phyloP scores from a whole-genome alignment of 2,329 filamentous ascomycete species.

The Diaporthe sp. region DNA sequence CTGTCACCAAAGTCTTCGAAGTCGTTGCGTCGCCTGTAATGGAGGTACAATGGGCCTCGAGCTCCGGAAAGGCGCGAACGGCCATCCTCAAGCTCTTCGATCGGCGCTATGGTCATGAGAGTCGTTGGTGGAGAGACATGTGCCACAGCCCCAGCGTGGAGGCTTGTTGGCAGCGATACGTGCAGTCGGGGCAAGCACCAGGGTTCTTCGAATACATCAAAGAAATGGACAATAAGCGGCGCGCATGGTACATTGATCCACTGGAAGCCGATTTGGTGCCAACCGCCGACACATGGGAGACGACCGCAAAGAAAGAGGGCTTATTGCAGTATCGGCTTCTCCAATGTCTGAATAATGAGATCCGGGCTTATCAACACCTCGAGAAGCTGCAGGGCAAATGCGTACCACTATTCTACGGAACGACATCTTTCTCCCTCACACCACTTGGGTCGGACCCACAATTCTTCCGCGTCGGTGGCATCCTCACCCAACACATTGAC shows the following conservation, averaged over 20 bases:
- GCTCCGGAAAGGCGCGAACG: neutral
- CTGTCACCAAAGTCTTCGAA: slow-evolving; percentile 10
- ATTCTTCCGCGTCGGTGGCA: slow-evolving; percentile 1
- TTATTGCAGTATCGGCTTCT: neutral
- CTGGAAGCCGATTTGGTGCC: neutral
- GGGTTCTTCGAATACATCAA: neutral
- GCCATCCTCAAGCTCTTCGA: slow-evolving; percentile 21
- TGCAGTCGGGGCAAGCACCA: slow-evolving; percentile 13
- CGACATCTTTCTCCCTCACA: slow-evolving; percentile 10
- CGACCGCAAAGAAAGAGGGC: neutral
- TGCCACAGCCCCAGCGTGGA: neutral
- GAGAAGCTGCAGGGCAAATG: slow-evolving; percentile 21
- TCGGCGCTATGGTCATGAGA: slow-evolving; percentile 2
- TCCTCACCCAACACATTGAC: slow-evolving; percentile 10
- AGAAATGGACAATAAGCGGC: neutral
- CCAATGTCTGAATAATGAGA: neutral
- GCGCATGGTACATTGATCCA: neutral
- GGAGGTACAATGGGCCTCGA: slow-evolving; percentile 4
- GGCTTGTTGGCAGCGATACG: slow-evolving; percentile 19
- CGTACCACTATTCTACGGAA: slow-evolving; percentile 8
- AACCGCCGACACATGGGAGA: slow-evolving; percentile 4
- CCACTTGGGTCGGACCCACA: neutral
- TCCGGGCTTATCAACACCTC: slow-evolving; percentile 3
- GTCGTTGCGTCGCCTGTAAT: neutral
- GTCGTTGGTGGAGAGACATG: neutral